Percentiles rank a stretch among this genome's conserved stretches.
phyloP scores from a whole-genome alignment of 768 basidiomycete species.

The Leccinum broughii region DNA sequence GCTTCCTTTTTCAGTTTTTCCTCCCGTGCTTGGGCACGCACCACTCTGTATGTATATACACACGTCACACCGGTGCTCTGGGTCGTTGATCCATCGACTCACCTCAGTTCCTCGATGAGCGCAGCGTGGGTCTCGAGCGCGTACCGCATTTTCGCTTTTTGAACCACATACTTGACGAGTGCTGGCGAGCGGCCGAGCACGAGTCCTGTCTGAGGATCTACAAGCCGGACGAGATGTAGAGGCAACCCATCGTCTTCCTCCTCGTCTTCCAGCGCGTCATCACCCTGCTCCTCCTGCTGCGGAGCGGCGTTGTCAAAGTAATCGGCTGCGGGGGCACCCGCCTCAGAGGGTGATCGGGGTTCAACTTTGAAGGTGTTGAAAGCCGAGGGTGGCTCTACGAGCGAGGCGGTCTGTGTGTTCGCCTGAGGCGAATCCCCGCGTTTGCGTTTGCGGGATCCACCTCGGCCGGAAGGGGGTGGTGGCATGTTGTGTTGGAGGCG shows the following conservation, averaged over 20 bases:
- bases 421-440: constrained; percentile 41
- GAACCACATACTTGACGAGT: constrained; percentile 68
- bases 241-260: constrained; percentile 53
- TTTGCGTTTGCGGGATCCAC: constrained; percentile 71
- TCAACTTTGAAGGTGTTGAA: constrained; percentile 71
- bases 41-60: constrained; percentile 28
- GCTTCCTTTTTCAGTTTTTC: constrained; percentile 62
- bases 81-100: neutral
- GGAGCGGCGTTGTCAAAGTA: constrained; percentile 32
- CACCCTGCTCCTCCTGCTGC: constrained; percentile 20
- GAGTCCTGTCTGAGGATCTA: constrained; percentile 59
- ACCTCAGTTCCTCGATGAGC: constrained; percentile 63
- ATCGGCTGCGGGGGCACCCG: constrained; percentile 31
- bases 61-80: neutral
- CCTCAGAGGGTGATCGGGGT: constrained; percentile 44
- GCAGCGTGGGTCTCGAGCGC: constrained; percentile 66
- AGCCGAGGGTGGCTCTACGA: constrained; percentile 30
- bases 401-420: constrained; percentile 17
- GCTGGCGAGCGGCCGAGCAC: constrained; percentile 68
- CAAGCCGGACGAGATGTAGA: constrained; percentile 47
- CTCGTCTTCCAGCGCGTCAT: constrained; percentile 27
- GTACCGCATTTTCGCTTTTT: constrained; percentile 72
- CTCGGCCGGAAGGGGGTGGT: constrained; percentile 71
- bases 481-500: constrained; percentile 82
- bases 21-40: constrained; percentile 50